Percentiles rank a stretch among this genome's conserved stretches.
phyloP scores from a whole-genome alignment of 441 rosid genomes.

The Gossypium lobatum region DNA sequence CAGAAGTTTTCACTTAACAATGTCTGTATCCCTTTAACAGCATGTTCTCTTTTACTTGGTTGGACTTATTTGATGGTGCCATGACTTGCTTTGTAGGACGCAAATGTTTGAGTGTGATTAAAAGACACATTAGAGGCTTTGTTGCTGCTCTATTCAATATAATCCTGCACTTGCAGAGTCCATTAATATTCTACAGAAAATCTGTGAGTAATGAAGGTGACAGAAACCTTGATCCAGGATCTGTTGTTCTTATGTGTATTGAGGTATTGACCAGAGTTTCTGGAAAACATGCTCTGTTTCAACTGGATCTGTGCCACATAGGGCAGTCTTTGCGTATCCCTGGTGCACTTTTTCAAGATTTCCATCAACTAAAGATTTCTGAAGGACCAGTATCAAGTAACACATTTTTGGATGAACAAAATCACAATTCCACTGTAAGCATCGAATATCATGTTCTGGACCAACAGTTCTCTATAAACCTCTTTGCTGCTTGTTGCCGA shows the following conservation, averaged over 20 bases:
- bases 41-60: conserved; percentile 5
- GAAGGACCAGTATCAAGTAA: conserved; percentile 24
- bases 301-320: conserved; percentile 70
- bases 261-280: conserved; percentile 75
- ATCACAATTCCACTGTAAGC: conserved; percentile 18
- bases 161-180: conserved; percentile 74
- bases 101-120: conserved; percentile 52
- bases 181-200: conserved; percentile 42
- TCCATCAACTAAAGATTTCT: conserved; percentile 31
- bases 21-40: background rate
- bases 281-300: conserved; percentile 63
- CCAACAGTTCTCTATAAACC: conserved; percentile 43
- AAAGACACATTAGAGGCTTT: conserved; percentile 57
- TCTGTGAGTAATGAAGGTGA: conserved; percentile 21
- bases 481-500: conserved; percentile 69
- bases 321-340: conserved; percentile 68
- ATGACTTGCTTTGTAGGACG: conserved; percentile 49
- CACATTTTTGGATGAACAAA: conserved; percentile 24
- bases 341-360: conserved; percentile 57
- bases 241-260: conserved; percentile 81
- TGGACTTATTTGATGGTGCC: conserved; percentile 20
- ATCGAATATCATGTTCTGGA: conserved; percentile 30
- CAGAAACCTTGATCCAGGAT: conserved; percentile 70
- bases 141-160: conserved; percentile 65
- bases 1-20: background rate